Conservation (phyloP, 179 eudicot genomes). For the Drosera spatulata region DNA sequence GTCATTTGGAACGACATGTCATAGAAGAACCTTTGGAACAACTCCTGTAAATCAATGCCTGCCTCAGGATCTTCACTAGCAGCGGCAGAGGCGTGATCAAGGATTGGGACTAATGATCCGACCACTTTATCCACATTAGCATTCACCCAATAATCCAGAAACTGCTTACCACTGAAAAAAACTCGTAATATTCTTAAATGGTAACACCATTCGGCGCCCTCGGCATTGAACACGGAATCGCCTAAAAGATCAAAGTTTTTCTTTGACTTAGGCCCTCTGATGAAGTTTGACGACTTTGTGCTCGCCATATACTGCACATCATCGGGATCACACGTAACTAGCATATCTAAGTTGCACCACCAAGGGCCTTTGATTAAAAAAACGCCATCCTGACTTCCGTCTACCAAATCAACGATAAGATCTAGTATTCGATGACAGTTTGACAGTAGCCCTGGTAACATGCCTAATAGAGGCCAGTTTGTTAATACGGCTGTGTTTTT, state of each 20-base stretch:
- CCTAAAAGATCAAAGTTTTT: slow-evolving; percentile 19
- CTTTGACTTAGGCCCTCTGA: slow-evolving; percentile 12
- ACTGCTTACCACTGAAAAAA: slow-evolving; percentile 13
- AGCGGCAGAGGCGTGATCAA: no score
- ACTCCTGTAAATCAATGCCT: background rate
- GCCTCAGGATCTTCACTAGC: background rate
- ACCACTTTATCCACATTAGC: slow-evolving; percentile 1
- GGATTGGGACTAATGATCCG: background rate
- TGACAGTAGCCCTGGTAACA: slow-evolving; percentile 1
- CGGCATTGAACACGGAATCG: slow-evolving; percentile 20
- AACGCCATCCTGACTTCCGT: background rate
- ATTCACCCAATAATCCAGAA: slow-evolving; percentile 5
- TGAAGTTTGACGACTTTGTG: slow-evolving; percentile 17
- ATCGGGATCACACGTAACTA: slow-evolving; percentile 20
- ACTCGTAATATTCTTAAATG: slow-evolving; percentile 18
- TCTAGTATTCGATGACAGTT: background rate
- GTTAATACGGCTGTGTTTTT: slow-evolving; percentile 2
- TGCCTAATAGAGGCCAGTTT: slow-evolving; percentile 1
- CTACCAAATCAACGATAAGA: background rate
- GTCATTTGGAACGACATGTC: no score
- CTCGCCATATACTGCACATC: slow-evolving; percentile 23
- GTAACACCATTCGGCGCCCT: slow-evolving; percentile 12
- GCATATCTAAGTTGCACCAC: slow-evolving; percentile 13
- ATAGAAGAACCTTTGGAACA: no score
- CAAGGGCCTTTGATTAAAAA: slow-evolving; percentile 15